Evolutionary conservation across 345 rosid genomes (phyloP).

Genomic region (Pelargonium nanum): DNA sequence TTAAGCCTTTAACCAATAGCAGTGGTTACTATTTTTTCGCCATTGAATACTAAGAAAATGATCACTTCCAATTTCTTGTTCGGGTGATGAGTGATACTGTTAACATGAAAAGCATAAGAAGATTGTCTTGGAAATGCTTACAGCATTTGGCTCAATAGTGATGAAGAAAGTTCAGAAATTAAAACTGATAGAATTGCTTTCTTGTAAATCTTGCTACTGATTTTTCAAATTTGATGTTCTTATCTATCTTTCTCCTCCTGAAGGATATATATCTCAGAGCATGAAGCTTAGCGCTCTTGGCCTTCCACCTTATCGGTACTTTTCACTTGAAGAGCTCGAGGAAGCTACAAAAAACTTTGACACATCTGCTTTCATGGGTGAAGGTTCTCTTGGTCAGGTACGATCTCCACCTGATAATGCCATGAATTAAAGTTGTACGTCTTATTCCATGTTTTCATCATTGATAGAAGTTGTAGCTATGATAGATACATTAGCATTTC

Average conservation of each 20-base stretch:
- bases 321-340: slow-evolving; percentile 80
- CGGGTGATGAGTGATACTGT: background rate
- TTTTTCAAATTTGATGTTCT: slow-evolving; percentile 1
- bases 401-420: background rate
- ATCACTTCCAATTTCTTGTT: background rate
- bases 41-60: background rate
- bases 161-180: background rate
- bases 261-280: slow-evolving; percentile 83
- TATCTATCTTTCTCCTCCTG: slow-evolving; percentile 16
- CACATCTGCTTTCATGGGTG: slow-evolving; percentile 82
- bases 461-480: too few relatives aligned
- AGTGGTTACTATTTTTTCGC: background rate
- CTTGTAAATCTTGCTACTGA: background rate
- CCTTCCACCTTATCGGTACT: slow-evolving; percentile 73
- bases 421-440: too few relatives aligned
- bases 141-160: background rate
- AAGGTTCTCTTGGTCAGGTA: slow-evolving; percentile 93
- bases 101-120: too few relatives aligned
- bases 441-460: too few relatives aligned
- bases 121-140: too few relatives aligned
- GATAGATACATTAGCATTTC: too few relatives aligned
- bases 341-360: slow-evolving; percentile 79
- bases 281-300: slow-evolving; percentile 84
- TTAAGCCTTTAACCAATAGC: too few relatives aligned
- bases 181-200: background rate